Evolutionary conservation across 2,329 filamentous ascomycete genomes (phyloP).

Genomic region (Colletotrichum zoysiae): DNA sequence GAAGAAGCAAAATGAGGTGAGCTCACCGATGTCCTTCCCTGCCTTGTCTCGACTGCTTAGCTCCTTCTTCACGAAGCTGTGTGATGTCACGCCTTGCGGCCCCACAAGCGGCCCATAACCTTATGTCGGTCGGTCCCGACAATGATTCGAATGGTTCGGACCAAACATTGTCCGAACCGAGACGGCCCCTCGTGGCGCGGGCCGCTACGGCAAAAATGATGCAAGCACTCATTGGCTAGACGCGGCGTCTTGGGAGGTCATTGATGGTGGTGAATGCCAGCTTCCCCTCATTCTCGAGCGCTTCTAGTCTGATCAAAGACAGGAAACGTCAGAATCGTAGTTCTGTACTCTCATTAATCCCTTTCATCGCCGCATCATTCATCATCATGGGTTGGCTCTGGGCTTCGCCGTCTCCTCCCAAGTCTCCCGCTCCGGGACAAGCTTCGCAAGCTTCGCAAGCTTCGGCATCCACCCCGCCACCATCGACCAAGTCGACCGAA

Average conservation of each 20-base stretch:
- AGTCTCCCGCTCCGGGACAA: constrained; percentile 46
- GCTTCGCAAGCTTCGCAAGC: constrained; percentile 44
- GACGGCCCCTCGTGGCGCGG: constrained; percentile 15
- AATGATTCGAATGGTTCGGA: constrained; percentile 7
- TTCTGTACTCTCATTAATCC: no score
- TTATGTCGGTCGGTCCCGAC: constrained; percentile 3
- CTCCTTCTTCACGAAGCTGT: constrained; percentile 19
- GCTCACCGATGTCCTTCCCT: background rate
- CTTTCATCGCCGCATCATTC: background rate
- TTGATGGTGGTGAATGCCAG: constrained; percentile 34
- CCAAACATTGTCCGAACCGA: constrained; percentile 34
- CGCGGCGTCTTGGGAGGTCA: constrained; percentile 33
- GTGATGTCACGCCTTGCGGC: constrained; percentile 34
- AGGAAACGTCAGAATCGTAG: background rate
- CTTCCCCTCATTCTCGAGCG: constrained; percentile 34
- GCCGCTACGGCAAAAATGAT: constrained; percentile 32
- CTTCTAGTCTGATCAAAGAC: constrained; percentile 9
- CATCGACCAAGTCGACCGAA: constrained; percentile 38
- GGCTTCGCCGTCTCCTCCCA: constrained; percentile 57
- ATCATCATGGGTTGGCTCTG: constrained; percentile 73
- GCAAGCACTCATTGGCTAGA: constrained; percentile 39
- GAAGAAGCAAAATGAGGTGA: background rate
- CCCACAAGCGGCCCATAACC: constrained; percentile 24
- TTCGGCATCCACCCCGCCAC: constrained; percentile 42
- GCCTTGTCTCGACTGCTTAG: constrained; percentile 18